phyloP scores from a whole-genome alignment of 352 stramenopile genomes.

The Globisporangium parvum region DNA sequence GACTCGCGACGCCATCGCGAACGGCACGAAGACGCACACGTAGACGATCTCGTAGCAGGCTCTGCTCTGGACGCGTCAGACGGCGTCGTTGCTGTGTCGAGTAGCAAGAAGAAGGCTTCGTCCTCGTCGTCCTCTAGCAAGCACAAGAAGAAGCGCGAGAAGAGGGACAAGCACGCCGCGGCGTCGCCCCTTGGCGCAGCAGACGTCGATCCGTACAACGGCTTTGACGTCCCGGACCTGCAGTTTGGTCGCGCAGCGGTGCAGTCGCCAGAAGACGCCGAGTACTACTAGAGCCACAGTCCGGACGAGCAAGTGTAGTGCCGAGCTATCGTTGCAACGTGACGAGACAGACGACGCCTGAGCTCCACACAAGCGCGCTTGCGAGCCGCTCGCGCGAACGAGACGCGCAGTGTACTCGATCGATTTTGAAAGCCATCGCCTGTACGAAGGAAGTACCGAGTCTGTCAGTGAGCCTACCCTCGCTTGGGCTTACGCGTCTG shows the following conservation, averaged over 20 bases:
- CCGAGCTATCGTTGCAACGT: neutral
- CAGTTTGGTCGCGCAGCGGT: neutral
- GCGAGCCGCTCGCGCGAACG: neutral
- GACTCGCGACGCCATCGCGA: slow-evolving; percentile 23
- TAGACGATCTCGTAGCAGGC: neutral
- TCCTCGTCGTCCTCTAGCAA: slow-evolving; percentile 16
- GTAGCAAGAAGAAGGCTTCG: slow-evolving; percentile 27
- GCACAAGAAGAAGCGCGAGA: slow-evolving; percentile 57
- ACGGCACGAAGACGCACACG: slow-evolving; percentile 20
- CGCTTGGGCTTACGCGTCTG: slow-evolving; percentile 26
- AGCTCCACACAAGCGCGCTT: neutral
- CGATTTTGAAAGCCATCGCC: neutral
- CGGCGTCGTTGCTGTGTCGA: slow-evolving; percentile 8
- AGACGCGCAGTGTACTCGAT: neutral
- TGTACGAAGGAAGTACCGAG: neutral
- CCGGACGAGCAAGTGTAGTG: neutral
- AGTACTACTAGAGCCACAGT: slow-evolving; percentile 4
- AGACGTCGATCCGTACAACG: slow-evolving; percentile 5
- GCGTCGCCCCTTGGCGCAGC: neutral
- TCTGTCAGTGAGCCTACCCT: slow-evolving; percentile 10
- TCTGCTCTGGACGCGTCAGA: neutral
- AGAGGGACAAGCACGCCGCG: slow-evolving; percentile 22
- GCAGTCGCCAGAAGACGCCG: slow-evolving; percentile 10
- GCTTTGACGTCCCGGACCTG: slow-evolving; percentile 5
- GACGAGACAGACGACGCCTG: neutral